A percentile compares a stretch with the other conserved stretches of the same genome.
These are phyloP conservation scores for Emmonsia crescens DNA, from an alignment of 2,329 filamentous ascomycete species.

Conservation along the genomic window DNA sequence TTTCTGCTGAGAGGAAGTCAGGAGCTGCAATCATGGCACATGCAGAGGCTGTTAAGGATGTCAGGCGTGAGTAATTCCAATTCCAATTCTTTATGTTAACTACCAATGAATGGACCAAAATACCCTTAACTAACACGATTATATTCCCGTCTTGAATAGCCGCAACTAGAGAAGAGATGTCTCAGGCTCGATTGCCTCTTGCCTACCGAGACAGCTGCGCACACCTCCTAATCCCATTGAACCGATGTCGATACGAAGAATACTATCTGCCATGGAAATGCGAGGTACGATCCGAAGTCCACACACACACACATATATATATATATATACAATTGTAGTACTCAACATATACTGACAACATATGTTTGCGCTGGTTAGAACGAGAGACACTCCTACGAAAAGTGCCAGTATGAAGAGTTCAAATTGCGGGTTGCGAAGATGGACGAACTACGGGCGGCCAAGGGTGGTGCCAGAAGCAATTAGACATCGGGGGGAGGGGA, in stretches of 20 bases:
- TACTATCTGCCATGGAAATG: constrained; percentile 98
- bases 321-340: not conserved
- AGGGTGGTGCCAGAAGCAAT: constrained; percentile 77
- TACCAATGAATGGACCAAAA: not conserved
- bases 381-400: constrained; percentile 96
- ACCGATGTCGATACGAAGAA: constrained; percentile 82
- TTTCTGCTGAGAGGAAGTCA: not conserved
- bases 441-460: constrained; percentile 83
- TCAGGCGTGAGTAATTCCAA: constrained; percentile 14
- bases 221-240: constrained; percentile 86
- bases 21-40: constrained; percentile 5
- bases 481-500: not conserved
- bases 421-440: constrained; percentile 98
- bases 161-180: constrained; percentile 86
- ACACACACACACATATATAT: no score
- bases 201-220: constrained; percentile 94
- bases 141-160: constrained; percentile 7
- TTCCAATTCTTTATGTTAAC: no score
- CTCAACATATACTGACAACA: constrained; percentile 5
- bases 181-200: constrained; percentile 74
- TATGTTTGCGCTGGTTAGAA: constrained; percentile 44
- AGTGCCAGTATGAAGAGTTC: constrained; percentile 98
- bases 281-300: constrained; percentile 48
- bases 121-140: constrained; percentile 1
- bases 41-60: not conserved